These are phyloP conservation scores for Malbranchea zuffiana DNA, from an alignment of 2,329 filamentous ascomycete species.

Conservation along the genomic window DNA sequence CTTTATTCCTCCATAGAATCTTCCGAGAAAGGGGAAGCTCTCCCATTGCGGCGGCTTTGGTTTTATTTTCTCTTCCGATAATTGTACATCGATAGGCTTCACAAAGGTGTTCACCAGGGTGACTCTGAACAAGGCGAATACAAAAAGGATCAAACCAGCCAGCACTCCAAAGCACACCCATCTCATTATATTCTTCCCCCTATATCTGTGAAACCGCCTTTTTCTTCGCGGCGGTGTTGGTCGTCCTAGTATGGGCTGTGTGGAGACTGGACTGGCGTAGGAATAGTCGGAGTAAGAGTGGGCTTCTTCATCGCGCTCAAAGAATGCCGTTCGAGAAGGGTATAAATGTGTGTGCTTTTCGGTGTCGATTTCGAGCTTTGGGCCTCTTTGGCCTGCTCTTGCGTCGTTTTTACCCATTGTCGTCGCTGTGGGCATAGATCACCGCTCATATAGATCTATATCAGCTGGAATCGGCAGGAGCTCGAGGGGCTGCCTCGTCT, in stretches of 20 bases:
- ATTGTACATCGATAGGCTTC: constrained; percentile 47
- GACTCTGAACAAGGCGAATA: constrained; percentile 61
- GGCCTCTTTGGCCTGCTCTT: constrained; percentile 5
- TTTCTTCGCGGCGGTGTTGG: constrained; percentile 26
- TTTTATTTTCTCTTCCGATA: neutral
- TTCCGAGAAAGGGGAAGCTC: constrained; percentile 68
- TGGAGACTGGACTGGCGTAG: constrained; percentile 35
- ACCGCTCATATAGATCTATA: too few species aligned
- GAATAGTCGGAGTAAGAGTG: constrained; percentile 44
- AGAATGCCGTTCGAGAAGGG: constrained; percentile 15
- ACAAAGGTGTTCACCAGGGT: constrained; percentile 52
- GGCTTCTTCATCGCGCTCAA: constrained; percentile 24
- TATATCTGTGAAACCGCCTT: constrained; percentile 40
- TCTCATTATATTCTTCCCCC: constrained; percentile 61
- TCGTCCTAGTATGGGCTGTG: constrained; percentile 31
- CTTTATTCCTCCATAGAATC: constrained; percentile 82
- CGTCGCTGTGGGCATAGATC: too few species aligned
- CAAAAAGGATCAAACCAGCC: constrained; percentile 61
- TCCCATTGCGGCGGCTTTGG: constrained; percentile 62
- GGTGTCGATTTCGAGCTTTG: constrained; percentile 14
- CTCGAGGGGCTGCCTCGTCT: neutral
- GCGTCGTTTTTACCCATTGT: too few species aligned
- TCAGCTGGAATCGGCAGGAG: too few species aligned
- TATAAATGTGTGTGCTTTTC: constrained; percentile 18
- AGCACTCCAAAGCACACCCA: constrained; percentile 67